Conservation (phyloP, 176 grass and related monocot species). For the Oryza rufipogon region DNA sequence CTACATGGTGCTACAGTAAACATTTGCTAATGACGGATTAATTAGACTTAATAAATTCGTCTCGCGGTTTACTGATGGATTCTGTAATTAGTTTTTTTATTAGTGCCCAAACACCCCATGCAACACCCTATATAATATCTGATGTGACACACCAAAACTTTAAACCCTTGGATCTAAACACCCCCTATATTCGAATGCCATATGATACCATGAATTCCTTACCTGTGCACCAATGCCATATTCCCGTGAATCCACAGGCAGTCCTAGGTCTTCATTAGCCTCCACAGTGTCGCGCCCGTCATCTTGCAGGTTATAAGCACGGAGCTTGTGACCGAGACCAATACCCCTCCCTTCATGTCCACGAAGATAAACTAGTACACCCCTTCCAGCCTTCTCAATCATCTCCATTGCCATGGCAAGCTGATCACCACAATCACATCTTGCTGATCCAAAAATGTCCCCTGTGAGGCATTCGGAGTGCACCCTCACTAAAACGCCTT, state of each 20-base stretch:
- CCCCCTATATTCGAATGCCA: no score
- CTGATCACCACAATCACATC: constrained; percentile 79
- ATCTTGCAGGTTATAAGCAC: constrained; percentile 81
- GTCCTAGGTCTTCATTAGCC: constrained; percentile 78
- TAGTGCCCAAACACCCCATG: no score
- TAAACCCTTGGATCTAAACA: no score
- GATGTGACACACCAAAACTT: no score
- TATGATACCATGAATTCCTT: constrained; percentile 11
- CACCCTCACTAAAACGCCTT: constrained; percentile 75
- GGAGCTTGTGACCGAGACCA: constrained; percentile 74
- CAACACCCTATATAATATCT: no score
- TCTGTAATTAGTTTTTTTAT: no score
- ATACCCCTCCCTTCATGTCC: constrained; percentile 86
- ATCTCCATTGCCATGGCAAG: constrained; percentile 77
- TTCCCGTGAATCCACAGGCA: constrained; percentile 78
- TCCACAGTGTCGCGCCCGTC: constrained; percentile 72
- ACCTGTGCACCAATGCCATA: constrained; percentile 89
- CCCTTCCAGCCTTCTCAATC: constrained; percentile 78
- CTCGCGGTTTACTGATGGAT: no score
- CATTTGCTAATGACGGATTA: no score
- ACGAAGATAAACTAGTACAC: constrained; percentile 79
- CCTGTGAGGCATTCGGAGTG: constrained; percentile 83
- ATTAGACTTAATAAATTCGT: no score
- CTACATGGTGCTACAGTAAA: no score
- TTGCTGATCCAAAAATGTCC: constrained; percentile 81